A percentile compares a stretch with the other conserved stretches of the same genome.
phyloP scores from a whole-genome alignment of 2,329 filamentous ascomycete species.

The Aspergillus ruber region DNA sequence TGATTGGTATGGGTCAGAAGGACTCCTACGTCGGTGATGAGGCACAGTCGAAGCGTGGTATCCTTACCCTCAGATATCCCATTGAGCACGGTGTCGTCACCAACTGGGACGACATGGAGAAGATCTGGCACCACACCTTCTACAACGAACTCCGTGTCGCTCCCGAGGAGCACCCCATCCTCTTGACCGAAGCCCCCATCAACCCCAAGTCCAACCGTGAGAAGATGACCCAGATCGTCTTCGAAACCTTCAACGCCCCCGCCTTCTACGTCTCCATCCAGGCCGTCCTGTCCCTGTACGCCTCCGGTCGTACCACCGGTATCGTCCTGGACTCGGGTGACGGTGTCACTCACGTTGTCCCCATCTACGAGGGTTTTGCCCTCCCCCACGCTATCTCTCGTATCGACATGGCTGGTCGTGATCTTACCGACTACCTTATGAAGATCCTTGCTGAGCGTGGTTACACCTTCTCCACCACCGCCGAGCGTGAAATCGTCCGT shows the following conservation, averaged over 20 bases:
- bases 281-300: constrained; percentile 98
- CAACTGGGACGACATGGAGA: constrained; percentile 99
- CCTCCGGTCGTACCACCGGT: constrained; percentile 99
- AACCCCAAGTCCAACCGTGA: constrained; percentile 99
- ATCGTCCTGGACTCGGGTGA: constrained; percentile 99
- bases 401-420: constrained; percentile 99
- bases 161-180: constrained; percentile 98
- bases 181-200: constrained; percentile 98
- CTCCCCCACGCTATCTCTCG: constrained; percentile 99
- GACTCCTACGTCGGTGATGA: constrained; percentile 99
- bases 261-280: constrained; percentile 99
- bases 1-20: constrained; percentile 99
- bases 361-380: constrained; percentile 99
- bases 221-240: constrained; percentile 99
- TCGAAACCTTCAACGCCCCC: constrained; percentile 99
- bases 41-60: constrained; percentile 99
- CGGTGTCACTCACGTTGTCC: constrained; percentile 99
- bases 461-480: constrained; percentile 99
- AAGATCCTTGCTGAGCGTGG: constrained; percentile 99
- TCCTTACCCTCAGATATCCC: constrained; percentile 97
- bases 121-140: constrained; percentile 99
- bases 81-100: constrained; percentile 99
- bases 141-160: constrained; percentile 99
- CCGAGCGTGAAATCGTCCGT: constrained; percentile 99
- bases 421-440: constrained; percentile 99